These are phyloP conservation scores for Scleroderma bovista DNA, from an alignment of 768 basidiomycete species.

Conservation along the genomic window DNA sequence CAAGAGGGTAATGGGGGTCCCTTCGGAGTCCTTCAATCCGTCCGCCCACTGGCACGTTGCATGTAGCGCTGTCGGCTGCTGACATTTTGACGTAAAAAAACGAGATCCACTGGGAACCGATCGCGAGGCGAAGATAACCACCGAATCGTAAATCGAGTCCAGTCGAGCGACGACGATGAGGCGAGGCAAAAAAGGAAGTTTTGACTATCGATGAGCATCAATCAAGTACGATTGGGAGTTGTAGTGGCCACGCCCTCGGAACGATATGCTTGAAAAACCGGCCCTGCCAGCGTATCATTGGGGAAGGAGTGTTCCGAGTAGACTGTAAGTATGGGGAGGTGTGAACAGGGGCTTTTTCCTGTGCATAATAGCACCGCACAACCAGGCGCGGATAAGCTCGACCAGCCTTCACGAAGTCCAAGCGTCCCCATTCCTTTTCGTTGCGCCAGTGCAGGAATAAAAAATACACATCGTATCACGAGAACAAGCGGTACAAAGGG, in stretches of 20 bases:
- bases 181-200: slow-evolving; percentile 26
- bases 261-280: slow-evolving; percentile 20
- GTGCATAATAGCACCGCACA: slow-evolving; percentile 26
- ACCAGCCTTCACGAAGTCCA: slow-evolving; percentile 17
- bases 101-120: slow-evolving; percentile 20
- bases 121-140: background rate
- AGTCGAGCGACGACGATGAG: slow-evolving; percentile 13
- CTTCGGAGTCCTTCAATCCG: background rate
- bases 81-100: slow-evolving; percentile 15
- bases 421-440: slow-evolving; percentile 15
- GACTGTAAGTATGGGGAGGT: slow-evolving; percentile 11
- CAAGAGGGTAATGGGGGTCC: background rate
- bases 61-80: slow-evolving; percentile 15
- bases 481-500: slow-evolving; percentile 26
- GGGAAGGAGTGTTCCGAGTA: slow-evolving; percentile 5
- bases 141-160: slow-evolving; percentile 1
- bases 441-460: slow-evolving; percentile 27
- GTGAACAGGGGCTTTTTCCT: slow-evolving; percentile 21
- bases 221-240: background rate
- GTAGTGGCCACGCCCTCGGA: slow-evolving; percentile 26
- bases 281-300: slow-evolving; percentile 31
- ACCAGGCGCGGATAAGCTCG: slow-evolving; percentile 26
- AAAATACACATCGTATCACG: slow-evolving; percentile 28
- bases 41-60: background rate
- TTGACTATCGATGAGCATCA: slow-evolving; percentile 16